These are phyloP conservation scores for Cercospora sp. DNA, from an alignment of 2,329 filamentous ascomycete genomes.

Conservation along the genomic window DNA sequence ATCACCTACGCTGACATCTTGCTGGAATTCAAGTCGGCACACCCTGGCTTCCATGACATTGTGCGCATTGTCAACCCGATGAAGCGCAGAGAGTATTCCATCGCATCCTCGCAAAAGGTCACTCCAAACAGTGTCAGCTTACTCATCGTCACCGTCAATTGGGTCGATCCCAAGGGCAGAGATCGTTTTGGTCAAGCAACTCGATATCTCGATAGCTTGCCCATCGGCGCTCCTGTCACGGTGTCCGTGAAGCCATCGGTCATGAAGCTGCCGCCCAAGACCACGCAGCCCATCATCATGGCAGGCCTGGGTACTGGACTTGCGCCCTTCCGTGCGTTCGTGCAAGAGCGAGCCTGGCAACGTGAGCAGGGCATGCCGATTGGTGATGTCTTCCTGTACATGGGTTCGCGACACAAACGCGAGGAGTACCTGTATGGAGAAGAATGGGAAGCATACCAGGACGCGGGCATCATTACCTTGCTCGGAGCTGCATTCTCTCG, in stretches of 20 bases:
- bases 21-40: conserved; percentile 85
- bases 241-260: conserved; percentile 96
- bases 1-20: conserved; percentile 88
- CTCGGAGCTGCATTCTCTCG: conserved; percentile 92
- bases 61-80: conserved; percentile 82
- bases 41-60: conserved; percentile 84
- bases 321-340: conserved; percentile 97
- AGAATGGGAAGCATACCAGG: conserved; percentile 98
- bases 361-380: conserved; percentile 97
- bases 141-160: conserved; percentile 96
- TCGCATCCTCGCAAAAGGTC: conserved; percentile 94
- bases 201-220: conserved; percentile 77
- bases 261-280: conserved; percentile 91
- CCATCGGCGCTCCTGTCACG: conserved; percentile 74
- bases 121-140: conserved; percentile 85
- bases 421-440: conserved; percentile 99
- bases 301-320: conserved; percentile 96
- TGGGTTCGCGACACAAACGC: conserved; percentile 93
- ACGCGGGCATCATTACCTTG: conserved; percentile 90
- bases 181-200: conserved; percentile 92
- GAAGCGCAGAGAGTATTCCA: conserved; percentile 98
- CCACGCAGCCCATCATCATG: conserved; percentile 96
- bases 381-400: conserved; percentile 88
- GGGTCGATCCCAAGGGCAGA: conserved; percentile 85
- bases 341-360: conserved; percentile 97